Evolutionary conservation across 495 filamentous ascomycete species (phyloP).

Genomic region (Amphirosellinia nigrospora): DNA sequence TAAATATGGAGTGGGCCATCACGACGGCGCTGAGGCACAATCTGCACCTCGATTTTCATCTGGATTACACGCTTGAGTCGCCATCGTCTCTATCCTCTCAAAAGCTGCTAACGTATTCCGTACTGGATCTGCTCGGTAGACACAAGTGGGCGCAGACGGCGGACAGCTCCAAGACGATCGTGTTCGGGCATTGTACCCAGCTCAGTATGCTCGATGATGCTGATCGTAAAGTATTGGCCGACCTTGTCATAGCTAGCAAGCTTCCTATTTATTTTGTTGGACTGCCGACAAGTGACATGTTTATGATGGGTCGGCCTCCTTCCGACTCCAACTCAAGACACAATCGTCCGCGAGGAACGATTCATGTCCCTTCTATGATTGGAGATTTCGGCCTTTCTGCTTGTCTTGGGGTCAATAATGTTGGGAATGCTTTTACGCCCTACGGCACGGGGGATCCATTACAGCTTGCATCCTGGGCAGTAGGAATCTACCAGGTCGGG

Average conservation of each 20-base stretch:
- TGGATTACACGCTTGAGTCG: slow-evolving; percentile 71
- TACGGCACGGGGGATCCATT: slow-evolving; percentile 76
- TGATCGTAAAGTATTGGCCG: slow-evolving; percentile 57
- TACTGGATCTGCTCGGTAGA: slow-evolving; percentile 55
- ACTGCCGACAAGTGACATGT: slow-evolving; percentile 74
- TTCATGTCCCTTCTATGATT: slow-evolving; percentile 69
- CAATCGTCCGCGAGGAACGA: slow-evolving; percentile 60
- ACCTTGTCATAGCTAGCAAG: slow-evolving; percentile 46
- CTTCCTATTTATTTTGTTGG: slow-evolving; percentile 74
- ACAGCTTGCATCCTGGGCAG: slow-evolving; percentile 64
- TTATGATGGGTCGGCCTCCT: slow-evolving; percentile 66
- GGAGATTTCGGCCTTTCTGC: slow-evolving; percentile 62
- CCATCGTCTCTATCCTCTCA: slow-evolving; percentile 30
- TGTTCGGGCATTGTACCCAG: slow-evolving; percentile 74
- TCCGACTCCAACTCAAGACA: slow-evolving; percentile 30
- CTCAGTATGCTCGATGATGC: slow-evolving; percentile 61
- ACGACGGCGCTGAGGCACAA: slow-evolving; percentile 50
- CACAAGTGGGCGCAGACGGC: slow-evolving; percentile 53
- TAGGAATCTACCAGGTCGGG: slow-evolving; percentile 73
- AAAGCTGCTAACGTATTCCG: slow-evolving; percentile 59
- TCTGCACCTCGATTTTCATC: slow-evolving; percentile 74
- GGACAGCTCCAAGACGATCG: slow-evolving; percentile 54
- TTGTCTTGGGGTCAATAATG: slow-evolving; percentile 74
- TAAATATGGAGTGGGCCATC: slow-evolving; percentile 70
- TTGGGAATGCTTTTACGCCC: slow-evolving; percentile 80